Base-by-base conservation (phyloP, 768 basidiomycete species). In the Pleurotus giganteus region DNA sequence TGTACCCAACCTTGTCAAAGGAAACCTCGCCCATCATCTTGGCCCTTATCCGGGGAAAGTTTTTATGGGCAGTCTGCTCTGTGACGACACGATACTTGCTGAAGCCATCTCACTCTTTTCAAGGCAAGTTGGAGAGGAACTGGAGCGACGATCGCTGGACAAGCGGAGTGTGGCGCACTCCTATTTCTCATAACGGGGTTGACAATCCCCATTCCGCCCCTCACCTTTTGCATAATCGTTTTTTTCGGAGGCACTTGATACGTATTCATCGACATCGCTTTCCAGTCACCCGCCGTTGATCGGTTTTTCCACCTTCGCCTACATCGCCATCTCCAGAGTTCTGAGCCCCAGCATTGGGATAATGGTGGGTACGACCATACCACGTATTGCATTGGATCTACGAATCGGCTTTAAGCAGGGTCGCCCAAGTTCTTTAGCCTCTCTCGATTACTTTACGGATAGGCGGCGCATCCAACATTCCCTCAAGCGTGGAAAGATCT, bases 21-120 rank as follows among this genome's bases (percentile, higher is more conserved):
- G 75, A 17, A 61, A 80, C 54, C 61, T 77, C 39, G 52, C 73
- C 15, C 58, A 83, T 60, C 82, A 84, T 60, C 52, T 76, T 36
- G 81, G 82, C 59, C 47, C 24, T 51, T 41, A 41, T 23, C 31
- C 31, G 11, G 47, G 24, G 24, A 55, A 47, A 27, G 42, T 41
- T 8, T 51, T 26, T 19, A 45, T 51, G 49, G 49, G 49, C 11
- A 34, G 49, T 13, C 49, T 51, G 32, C 49, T 51, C 34, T 51
- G 49, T 24, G 49, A 51, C 49, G 49, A 51, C 21, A 36, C 49
- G 21, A 37, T 51, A 7, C 32, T 51, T 37, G 49, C 49, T 0
- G 32, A 51, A 27, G 49, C 49, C 5, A 37, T 51, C n/a, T 23
- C 49, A 2, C 29, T 51, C 19, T 51, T 51, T 26, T 36, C 49